Base-by-base conservation (phyloP, 1,139 yeast species). In the Nakaseomyces glabratus region DNA sequence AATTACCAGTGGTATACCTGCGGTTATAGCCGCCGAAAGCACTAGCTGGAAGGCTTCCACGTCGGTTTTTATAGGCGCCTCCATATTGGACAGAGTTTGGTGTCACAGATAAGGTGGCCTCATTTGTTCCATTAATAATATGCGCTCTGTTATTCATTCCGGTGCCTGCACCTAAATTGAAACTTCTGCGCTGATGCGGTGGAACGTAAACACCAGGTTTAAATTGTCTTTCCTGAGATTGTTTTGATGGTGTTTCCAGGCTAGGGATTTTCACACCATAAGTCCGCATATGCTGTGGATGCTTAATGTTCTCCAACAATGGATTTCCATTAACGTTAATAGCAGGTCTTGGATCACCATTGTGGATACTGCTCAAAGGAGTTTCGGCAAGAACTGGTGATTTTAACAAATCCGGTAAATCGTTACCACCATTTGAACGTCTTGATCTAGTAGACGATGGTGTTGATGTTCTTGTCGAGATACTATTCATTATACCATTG, bases 181-280 rank as follows among this genome's bases (percentile, higher is more conserved):
- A 43, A 31, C 54, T 58, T 39, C 62, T 58, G 44, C 73, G 58
- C 37, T 66, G 71, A 41, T 68, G 73, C 9, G 73, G 73, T 20
- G 71, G 72, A 11, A 68, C 58, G 42, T 68, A 68, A 19, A 52
- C 47, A 4, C 58, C 58, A 2, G 53, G 41, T 37, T 49, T 52
- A 21, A 35, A 42, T 30, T 59, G 59, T 20, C 48, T 55, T 34
- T 50, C 52, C 8, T 50, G 29, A 10, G 25, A 19, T 11, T 21
- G 26, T 7, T 21, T 20, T 15, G 22, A 17, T 15, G 33, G 33
- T 5, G 33, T 31, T 16, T 17, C 25, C 8, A 21, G n/a, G 18
- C 24, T 21, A n/a, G 24, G 24, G n/a, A 21, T 13, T n/a, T 21
- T 20, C n/a, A 21, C 8, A 13, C 6, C 24, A 7, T 11, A 23